Evolutionary conservation across 768 basidiomycete genomes (phyloP).

Genomic region (Lepiota brunneoincarnata): DNA sequence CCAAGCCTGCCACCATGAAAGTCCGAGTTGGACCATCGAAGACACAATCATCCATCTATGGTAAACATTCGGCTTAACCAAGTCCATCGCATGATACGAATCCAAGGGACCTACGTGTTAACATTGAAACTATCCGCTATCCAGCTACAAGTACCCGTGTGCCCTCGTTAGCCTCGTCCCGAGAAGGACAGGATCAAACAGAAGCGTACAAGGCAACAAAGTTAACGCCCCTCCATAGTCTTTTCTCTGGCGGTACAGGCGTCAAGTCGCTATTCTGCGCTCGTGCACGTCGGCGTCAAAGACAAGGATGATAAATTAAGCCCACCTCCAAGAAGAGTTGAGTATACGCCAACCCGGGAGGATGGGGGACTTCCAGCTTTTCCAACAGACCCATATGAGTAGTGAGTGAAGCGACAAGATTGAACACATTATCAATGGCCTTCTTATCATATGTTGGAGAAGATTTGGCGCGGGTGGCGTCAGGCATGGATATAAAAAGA

Average conservation of each 20-base stretch:
- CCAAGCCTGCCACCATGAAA: constrained; percentile 87
- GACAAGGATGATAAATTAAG: neutral
- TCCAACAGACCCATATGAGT: constrained; percentile 29
- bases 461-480: neutral
- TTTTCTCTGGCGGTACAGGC: constrained; percentile 61
- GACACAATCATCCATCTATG: constrained; percentile 76
- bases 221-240: constrained; percentile 65
- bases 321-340: constrained; percentile 59
- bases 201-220: constrained; percentile 60
- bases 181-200: neutral
- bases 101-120: constrained; percentile 52
- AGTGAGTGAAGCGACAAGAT: neutral
- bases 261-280: constrained; percentile 70
- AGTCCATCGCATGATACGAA: neutral
- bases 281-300: constrained; percentile 13
- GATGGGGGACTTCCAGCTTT: constrained; percentile 51
- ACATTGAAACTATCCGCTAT: constrained; percentile 80
- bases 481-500: too few relatives aligned
- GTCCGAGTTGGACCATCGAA: constrained; percentile 67
- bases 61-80: constrained; percentile 7
- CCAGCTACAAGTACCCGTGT: constrained; percentile 46
- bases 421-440: neutral
- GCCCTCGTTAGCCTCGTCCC: neutral
- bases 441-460: neutral
- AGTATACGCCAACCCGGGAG: constrained; percentile 48